phyloP scores from a whole-genome alignment of 2,329 filamentous ascomycete genomes.

The Sarocladium brachiariae region DNA sequence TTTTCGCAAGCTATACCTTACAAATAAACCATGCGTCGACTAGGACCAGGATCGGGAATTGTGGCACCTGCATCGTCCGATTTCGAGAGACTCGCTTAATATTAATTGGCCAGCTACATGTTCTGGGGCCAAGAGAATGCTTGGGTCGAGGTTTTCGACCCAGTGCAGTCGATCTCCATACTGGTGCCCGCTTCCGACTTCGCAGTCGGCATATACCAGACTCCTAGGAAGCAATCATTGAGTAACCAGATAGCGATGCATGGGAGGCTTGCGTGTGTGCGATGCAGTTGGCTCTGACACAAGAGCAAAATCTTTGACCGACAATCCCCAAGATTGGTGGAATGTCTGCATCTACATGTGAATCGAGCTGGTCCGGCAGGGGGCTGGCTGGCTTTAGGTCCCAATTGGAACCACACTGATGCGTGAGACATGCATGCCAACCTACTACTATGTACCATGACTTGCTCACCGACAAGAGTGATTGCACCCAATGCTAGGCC shows the following conservation, averaged over 20 bases:
- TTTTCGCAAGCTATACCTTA: no score
- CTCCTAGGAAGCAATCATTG: background rate
- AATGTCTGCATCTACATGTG: background rate
- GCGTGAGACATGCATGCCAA: constrained; percentile 1
- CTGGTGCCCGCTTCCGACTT: background rate
- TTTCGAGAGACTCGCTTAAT: background rate
- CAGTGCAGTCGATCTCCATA: background rate
- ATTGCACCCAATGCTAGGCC: background rate
- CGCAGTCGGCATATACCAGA: no score
- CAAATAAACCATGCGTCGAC: background rate
- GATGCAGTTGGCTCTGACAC: background rate
- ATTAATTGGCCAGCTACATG: background rate
- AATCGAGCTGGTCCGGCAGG: background rate
- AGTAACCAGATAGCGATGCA: background rate
- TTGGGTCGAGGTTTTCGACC: background rate
- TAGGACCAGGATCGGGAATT: background rate
- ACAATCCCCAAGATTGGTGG: background rate
- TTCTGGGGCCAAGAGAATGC: background rate
- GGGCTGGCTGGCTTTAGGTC: background rate
- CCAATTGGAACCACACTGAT: background rate
- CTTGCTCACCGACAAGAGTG: constrained; percentile 3
- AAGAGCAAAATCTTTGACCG: background rate
- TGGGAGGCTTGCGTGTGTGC: background rate
- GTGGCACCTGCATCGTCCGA: background rate
- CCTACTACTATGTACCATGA: background rate